Conservation (phyloP, 2,329 filamentous ascomycete species). For the Fusarium pseudograminearum region DNA sequence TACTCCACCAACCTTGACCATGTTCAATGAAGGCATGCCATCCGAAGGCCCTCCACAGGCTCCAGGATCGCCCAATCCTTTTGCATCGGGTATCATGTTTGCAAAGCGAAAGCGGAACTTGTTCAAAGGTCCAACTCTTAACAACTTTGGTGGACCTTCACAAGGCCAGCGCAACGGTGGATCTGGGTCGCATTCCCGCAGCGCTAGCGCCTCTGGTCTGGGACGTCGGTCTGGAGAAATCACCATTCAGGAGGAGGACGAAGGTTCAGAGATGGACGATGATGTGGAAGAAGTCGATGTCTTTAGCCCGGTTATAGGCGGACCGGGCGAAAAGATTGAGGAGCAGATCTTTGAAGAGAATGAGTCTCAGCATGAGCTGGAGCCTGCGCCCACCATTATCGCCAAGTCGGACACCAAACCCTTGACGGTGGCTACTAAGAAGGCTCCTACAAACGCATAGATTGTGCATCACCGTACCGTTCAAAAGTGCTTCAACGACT, state of each 20-base stretch:
- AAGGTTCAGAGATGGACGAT: constrained; percentile 61
- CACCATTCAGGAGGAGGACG: constrained; percentile 76
- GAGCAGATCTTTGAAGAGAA: constrained; percentile 62
- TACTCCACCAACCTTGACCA: constrained; percentile 62
- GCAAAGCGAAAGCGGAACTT: constrained; percentile 83
- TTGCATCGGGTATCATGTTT: constrained; percentile 75
- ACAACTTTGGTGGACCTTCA: constrained; percentile 63
- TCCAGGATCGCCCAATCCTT: constrained; percentile 68
- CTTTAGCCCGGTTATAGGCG: constrained; percentile 64
- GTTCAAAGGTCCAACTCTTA: constrained; percentile 83
- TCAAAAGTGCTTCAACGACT: constrained; percentile 39
- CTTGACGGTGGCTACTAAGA: constrained; percentile 22
- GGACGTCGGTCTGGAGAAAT: constrained; percentile 80
- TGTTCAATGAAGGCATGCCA: constrained; percentile 71
- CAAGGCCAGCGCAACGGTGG: constrained; percentile 52
- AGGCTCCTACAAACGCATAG: constrained; percentile 27
- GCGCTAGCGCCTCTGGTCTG: constrained; percentile 71
- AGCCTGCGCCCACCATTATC: constrained; percentile 36
- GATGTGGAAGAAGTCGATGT: constrained; percentile 70
- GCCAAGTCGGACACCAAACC: constrained; percentile 17
- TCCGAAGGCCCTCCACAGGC: constrained; percentile 54
- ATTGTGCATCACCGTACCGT: constrained; percentile 4
- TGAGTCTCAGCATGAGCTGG: constrained; percentile 43
- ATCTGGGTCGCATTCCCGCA: constrained; percentile 63
- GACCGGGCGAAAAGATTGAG: constrained; percentile 59